Evolutionary conservation across 2,329 filamentous ascomycete species (phyloP).

Genomic region (Zymoseptoria ardabiliae): DNA sequence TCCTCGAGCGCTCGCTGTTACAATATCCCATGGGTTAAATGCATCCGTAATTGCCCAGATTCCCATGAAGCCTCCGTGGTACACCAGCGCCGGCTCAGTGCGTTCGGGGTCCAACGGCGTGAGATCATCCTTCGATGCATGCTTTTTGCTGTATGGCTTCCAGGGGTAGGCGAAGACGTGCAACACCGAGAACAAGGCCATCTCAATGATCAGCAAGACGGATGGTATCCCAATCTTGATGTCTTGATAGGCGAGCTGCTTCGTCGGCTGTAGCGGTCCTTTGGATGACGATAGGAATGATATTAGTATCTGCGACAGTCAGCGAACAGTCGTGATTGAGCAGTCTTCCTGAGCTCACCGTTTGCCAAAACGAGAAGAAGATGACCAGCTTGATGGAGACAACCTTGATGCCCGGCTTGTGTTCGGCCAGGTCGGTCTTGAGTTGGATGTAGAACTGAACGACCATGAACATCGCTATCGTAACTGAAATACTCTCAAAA

Average conservation of each 20-base stretch:
- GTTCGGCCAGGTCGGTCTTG: constrained; percentile 57
- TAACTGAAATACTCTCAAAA: constrained; percentile 65
- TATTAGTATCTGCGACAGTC: constrained; percentile 44
- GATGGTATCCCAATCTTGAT: constrained; percentile 74
- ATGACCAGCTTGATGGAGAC: constrained; percentile 84
- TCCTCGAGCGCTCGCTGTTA: constrained; percentile 71
- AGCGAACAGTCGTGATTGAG: not conserved
- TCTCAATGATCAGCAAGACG: constrained; percentile 72
- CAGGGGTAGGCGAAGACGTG: constrained; percentile 80
- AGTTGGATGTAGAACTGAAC: constrained; percentile 82
- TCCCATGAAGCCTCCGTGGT: constrained; percentile 59
- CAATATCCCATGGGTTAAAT: constrained; percentile 73
- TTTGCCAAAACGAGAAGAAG: constrained; percentile 87
- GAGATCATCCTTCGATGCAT: constrained; percentile 21
- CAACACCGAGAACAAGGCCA: constrained; percentile 70
- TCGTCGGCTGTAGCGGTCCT: constrained; percentile 56
- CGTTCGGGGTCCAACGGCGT: constrained; percentile 4
- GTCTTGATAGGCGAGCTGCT: constrained; percentile 62
- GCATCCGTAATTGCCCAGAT: constrained; percentile 61
- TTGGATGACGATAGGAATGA: constrained; percentile 54
- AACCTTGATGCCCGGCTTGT: constrained; percentile 72
- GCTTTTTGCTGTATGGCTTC: constrained; percentile 53
- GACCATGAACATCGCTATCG: constrained; percentile 80
- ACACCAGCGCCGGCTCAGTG: constrained; percentile 28
- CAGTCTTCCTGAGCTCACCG: constrained; percentile 29